Base-by-base conservation (phyloP, 345 rosid species). In the Populus tremula region DNA sequence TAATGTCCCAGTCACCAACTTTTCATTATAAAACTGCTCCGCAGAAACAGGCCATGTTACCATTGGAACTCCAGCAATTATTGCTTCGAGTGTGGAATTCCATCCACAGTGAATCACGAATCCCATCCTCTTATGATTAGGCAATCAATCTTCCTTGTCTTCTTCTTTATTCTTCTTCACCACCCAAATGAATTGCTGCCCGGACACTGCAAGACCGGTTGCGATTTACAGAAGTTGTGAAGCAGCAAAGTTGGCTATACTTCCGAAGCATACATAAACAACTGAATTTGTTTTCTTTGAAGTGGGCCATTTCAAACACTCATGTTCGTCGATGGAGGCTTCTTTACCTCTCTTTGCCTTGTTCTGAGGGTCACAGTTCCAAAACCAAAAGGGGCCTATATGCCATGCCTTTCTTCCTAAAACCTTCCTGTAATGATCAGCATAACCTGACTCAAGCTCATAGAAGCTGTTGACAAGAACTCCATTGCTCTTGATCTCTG, bases 391-490 rank as follows among this genome's bases (percentile, higher is more conserved):
- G 16, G 23, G 69, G 43, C 43, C 69, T 66, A 2, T 17, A 17
- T 29, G 39, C 69, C 69, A 17, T 27, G 41, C 41, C n/a, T 33
- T 66, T 1, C 63, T n/a, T 71, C 74, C 74, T 62, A 53, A 33
- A 29, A 8, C 29, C 8, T 71, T 29, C 43, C 64, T 31, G 62
- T 29, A 71, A 31, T 31, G 17, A 20, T 71, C 74, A 71, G 27
- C 64, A 50, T 50, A 71, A 27, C 35, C 74, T 0, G 63, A 12
- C 74, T 71, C 64, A 4, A 50, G 23, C 63, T 71, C 59, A 16
- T 41, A 70, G 27, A 70, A 70, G 18, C 59, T 70, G 73, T 70
- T 70, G 33, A 70, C 35, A 10, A 43, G 13, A 8, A 70, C 59
- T 8, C 38, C 73, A 70, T 21, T 41, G 56, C 73, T 45, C 33